phyloP scores from a whole-genome alignment of 257 asterid species.

The Apocynum venetum region DNA sequence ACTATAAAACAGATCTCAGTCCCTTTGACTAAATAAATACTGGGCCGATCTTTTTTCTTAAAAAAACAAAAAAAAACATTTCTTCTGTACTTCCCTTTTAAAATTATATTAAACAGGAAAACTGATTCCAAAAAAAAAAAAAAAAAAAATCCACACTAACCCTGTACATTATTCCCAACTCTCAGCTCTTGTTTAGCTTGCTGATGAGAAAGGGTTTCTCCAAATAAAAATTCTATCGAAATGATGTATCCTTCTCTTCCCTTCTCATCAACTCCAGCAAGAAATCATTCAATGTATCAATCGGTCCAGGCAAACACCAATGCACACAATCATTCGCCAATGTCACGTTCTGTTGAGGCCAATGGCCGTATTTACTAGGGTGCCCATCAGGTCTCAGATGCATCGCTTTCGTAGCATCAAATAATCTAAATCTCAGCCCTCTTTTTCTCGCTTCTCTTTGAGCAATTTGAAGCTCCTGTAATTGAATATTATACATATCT shows the following conservation, averaged over 20 bases:
- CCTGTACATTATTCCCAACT: not conserved
- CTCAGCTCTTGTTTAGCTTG: not conserved
- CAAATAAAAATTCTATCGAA: not conserved
- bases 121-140: not conserved
- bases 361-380: slow-evolving; percentile 40
- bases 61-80: too few relatives aligned
- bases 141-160: not conserved
- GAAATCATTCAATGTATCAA: slow-evolving; percentile 48
- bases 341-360: slow-evolving; percentile 17
- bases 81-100: too few relatives aligned
- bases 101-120: too few relatives aligned
- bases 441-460: slow-evolving; percentile 52
- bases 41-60: too few relatives aligned
- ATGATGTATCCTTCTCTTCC: slow-evolving; percentile 17
- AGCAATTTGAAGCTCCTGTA: slow-evolving; percentile 68
- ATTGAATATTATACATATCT: slow-evolving; percentile 62
- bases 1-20: too few relatives aligned
- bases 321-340: slow-evolving; percentile 41
- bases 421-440: slow-evolving; percentile 40
- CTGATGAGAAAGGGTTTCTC: not conserved
- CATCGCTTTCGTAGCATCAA: slow-evolving; percentile 40
- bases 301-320: slow-evolving; percentile 53
- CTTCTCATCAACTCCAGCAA: slow-evolving; percentile 31
- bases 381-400: slow-evolving; percentile 48
- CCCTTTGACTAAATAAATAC: too few relatives aligned